Evolutionary conservation across 495 filamentous ascomycete genomes (phyloP), one percentile per base, ranked within the genome.

Genomic region (Penicillium samsonianum): DNA sequence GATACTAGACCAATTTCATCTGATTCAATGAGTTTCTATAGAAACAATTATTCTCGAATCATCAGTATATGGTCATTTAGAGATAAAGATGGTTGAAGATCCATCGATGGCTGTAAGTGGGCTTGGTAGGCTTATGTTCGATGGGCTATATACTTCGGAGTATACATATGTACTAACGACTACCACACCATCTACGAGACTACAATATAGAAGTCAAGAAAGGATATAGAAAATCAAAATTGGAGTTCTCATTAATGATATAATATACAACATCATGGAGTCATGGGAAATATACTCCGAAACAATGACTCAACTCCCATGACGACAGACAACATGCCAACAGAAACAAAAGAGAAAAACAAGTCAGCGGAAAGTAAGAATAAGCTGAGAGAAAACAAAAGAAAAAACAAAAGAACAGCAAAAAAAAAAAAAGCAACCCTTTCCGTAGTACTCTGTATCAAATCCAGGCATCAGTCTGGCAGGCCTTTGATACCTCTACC

Each of bases 401-500:
- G 16, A 46, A 37, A 38, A 10, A 26, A 5, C 5, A 7, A 37
- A 14, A 10, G 0, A n/a, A 38, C 6, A 17, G 40, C 4, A 12
- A 28, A n/a, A 10, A 50, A 20, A 10, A 25, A n/a, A 33, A 23
- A 35, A 38, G 16, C 10, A 37, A 1, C 11, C 23, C 23, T 17
- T 28, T 19, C 16, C 8, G 19, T 25, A 1, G 30, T 33, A 33
- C 14, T 9, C 14, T 6, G 1, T 28, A 28, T n/a, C 8, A 17
- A 9, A 14, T 46, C 6, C 1, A 30, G 44, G 16, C 25, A 47
- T 30, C 25, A 47, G 44, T 12, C 44, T 25, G 16, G 44, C 44
- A 28, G 44, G 44, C 25, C 44, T 47, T 47, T 28, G 8, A 30
- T 47, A 47, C 25, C 44, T 47, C 44, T 47, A 47, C 23, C 25